phyloP scores from a whole-genome alignment of 176 grass and related monocot species.

The Bothriochloa decipiens region DNA sequence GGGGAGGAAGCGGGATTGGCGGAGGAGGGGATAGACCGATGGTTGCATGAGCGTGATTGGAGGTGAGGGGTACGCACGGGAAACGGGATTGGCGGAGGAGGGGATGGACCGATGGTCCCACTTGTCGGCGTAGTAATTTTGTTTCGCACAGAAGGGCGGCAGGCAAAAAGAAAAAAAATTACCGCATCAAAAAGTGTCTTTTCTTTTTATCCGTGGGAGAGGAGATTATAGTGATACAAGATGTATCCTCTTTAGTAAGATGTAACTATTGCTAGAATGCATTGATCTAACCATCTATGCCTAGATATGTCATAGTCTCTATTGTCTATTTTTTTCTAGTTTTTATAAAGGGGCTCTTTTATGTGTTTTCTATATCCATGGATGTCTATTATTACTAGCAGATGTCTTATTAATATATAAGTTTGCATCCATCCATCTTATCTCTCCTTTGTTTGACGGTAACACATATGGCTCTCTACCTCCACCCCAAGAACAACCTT shows the following conservation, averaged over 20 bases:
- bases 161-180: too few relatives aligned
- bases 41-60: too few relatives aligned
- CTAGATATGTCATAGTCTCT: not conserved
- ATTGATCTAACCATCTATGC: not conserved
- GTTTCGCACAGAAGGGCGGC: too few relatives aligned
- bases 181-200: too few relatives aligned
- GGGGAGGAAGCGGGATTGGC: too few relatives aligned
- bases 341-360: not conserved
- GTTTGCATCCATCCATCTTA: constrained; percentile 43
- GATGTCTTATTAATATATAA: not conserved
- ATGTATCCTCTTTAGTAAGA: not conserved
- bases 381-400: constrained; percentile 26
- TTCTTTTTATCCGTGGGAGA: too few relatives aligned
- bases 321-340: not conserved
- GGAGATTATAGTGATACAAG: too few relatives aligned
- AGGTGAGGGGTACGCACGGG: too few relatives aligned
- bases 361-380: not conserved
- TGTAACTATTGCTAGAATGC: not conserved
- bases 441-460: constrained; percentile 54
- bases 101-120: too few relatives aligned
- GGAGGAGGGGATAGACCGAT: too few relatives aligned
- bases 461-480: constrained; percentile 47
- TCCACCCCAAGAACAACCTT: constrained; percentile 37
- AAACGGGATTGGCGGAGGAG: too few relatives aligned
- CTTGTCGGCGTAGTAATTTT: too few relatives aligned